A percentile compares a stretch with the other conserved stretches of the same genome.
phyloP scores from a whole-genome alignment of 495 filamentous ascomycete genomes.

The Penicillium chermesinum region DNA sequence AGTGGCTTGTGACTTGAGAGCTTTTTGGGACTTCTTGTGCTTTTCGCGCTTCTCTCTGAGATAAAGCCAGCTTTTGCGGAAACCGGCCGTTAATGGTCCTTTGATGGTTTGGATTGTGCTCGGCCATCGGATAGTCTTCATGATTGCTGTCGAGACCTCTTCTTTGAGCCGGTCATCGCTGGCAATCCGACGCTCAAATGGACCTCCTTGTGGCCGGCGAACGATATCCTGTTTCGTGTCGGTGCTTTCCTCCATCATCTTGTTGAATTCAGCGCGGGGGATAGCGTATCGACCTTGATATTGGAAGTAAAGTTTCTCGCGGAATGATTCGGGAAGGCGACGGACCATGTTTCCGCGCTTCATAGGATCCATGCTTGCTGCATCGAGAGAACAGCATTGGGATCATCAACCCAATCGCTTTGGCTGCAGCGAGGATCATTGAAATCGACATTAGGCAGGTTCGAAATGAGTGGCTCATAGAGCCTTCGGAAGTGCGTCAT shows the following conservation, averaged over 20 bases:
- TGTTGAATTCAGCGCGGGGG: constrained; percentile 73
- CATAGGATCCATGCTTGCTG: constrained; percentile 81
- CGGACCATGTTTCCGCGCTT: constrained; percentile 94
- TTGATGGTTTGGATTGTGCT: constrained; percentile 81
- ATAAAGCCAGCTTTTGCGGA: constrained; percentile 65
- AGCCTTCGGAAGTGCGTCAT: constrained; percentile 85
- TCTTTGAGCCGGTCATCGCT: constrained; percentile 59
- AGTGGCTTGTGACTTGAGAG: constrained; percentile 6
- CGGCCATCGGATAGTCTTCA: constrained; percentile 85
- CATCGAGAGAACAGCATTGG: constrained; percentile 54
- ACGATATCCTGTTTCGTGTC: constrained; percentile 63
- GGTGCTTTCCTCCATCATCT: constrained; percentile 70
- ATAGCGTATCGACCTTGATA: constrained; percentile 89
- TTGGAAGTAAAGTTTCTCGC: constrained; percentile 84
- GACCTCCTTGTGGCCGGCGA: constrained; percentile 68
- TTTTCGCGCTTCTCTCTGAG: constrained; percentile 79
- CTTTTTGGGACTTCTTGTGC: constrained; percentile 31
- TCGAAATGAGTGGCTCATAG: constrained; percentile 82
- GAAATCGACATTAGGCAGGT: constrained; percentile 82
- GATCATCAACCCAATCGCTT: constrained; percentile 61
- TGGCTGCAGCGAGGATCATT: constrained; percentile 60
- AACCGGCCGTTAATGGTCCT: constrained; percentile 69
- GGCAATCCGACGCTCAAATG: constrained; percentile 81
- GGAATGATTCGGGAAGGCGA: constrained; percentile 80
- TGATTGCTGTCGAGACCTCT: constrained; percentile 68